phyloP scores from a whole-genome alignment of 129 eudicot genomes.

The Oenanthe sinensis region DNA sequence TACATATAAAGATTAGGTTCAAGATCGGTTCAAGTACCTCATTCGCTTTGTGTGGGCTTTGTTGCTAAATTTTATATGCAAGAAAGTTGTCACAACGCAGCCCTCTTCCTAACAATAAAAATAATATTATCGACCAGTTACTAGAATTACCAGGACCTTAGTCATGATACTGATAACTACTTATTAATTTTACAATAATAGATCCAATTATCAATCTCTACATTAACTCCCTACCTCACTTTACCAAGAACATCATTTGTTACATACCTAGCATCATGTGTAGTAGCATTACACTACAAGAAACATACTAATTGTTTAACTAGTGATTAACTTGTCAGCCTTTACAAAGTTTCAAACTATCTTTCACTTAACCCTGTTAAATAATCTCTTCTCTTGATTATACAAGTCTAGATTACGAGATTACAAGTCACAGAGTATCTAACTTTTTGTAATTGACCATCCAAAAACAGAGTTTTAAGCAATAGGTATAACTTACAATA shows the following conservation, averaged over 20 bases:
- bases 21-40: slow-evolving; percentile 19
- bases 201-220: not conserved
- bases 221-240: not conserved
- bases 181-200: not conserved
- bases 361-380: not conserved
- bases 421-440: not conserved
- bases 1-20: slow-evolving; percentile 19
- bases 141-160: not conserved
- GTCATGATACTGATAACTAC: not conserved
- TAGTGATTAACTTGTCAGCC: not conserved
- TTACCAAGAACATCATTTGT: not conserved
- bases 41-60: slow-evolving; percentile 48
- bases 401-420: not conserved
- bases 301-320: not conserved
- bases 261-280: not conserved
- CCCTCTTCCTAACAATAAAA: slow-evolving; percentile 28
- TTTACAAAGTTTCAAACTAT: not conserved
- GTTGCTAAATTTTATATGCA: slow-evolving; percentile 6
- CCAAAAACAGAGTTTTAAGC: not conserved
- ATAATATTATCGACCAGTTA: not conserved
- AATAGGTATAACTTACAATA: too few relatives aligned
- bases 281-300: not conserved
- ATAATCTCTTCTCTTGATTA: not conserved
- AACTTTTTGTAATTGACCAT: not conserved
- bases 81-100: slow-evolving; percentile 13